Percentiles rank a stretch among this genome's conserved stretches.
Conservation (phyloP, 2,329 filamentous ascomycete genomes). For the Neurospora sp. region DNA sequence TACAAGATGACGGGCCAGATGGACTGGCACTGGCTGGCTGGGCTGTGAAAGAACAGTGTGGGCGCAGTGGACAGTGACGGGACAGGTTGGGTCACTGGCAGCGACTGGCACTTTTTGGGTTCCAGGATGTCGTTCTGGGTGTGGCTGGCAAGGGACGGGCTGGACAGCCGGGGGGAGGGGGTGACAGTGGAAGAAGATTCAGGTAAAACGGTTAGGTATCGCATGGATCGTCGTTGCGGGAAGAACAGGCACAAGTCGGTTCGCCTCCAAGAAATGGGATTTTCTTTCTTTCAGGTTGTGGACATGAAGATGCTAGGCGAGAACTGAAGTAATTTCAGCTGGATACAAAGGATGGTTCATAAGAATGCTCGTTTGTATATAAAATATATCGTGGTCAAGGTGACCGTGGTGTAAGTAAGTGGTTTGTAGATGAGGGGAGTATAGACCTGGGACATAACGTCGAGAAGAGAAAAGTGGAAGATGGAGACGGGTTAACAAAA, state of each 20-base stretch:
- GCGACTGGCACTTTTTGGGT: not conserved
- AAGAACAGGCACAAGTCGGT: not conserved
- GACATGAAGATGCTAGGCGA: not conserved
- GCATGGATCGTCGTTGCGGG: not conserved
- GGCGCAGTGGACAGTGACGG: slow-evolving; percentile 2
- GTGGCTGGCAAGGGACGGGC: slow-evolving; percentile 7
- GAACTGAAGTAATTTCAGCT: not conserved
- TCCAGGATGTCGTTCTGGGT: not conserved
- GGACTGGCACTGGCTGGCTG: not conserved
- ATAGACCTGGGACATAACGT: not conserved
- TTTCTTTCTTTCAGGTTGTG: not conserved
- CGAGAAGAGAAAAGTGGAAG: not conserved
- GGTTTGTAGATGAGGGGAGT: not conserved
- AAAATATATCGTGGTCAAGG: not conserved
- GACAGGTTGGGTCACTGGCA: not conserved
- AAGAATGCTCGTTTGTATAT: not conserved
- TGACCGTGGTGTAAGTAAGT: not conserved
- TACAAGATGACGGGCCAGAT: slow-evolving; percentile 11
- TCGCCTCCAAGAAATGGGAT: not conserved
- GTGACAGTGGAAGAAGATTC: slow-evolving; percentile 12
- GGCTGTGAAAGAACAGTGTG: not conserved
- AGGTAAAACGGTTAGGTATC: not conserved
- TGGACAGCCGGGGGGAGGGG: not conserved
- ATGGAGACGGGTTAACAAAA: not conserved
- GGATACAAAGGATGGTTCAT: not conserved